phyloP scores from a whole-genome alignment of 768 basidiomycete species.

The Melanogaster broomeanus region DNA sequence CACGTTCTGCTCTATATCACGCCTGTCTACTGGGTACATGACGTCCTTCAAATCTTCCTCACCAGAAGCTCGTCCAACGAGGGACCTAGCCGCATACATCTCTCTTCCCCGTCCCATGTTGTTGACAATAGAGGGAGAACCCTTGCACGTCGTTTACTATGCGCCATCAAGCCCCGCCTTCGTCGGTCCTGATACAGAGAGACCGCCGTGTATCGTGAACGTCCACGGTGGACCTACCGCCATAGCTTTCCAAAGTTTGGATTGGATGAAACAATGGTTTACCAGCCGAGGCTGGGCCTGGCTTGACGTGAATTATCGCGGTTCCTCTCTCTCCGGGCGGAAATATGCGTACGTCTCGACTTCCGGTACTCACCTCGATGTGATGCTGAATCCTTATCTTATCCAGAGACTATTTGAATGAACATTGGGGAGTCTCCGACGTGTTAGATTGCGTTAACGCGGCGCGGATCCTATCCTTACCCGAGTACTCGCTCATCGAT shows the following conservation, averaged over 20 bases:
- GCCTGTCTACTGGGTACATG: not conserved
- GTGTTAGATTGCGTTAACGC: slow-evolving; percentile 60
- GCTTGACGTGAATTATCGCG: slow-evolving; percentile 75
- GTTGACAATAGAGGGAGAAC: slow-evolving; percentile 30
- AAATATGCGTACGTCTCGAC: slow-evolving; percentile 45
- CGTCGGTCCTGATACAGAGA: slow-evolving; percentile 47
- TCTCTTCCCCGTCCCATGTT: slow-evolving; percentile 48
- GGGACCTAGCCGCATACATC: slow-evolving; percentile 17
- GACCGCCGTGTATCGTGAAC: slow-evolving; percentile 61
- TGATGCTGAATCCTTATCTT: not conserved
- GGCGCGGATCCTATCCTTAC: slow-evolving; percentile 35
- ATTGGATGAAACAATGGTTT: slow-evolving; percentile 56
- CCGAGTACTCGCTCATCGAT: slow-evolving; percentile 53
- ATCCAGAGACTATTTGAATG: slow-evolving; percentile 44
- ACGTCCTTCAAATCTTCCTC: not conserved
- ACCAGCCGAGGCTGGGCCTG: slow-evolving; percentile 67
- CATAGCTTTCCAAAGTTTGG: slow-evolving; percentile 42
- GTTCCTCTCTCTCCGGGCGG: slow-evolving; percentile 68
- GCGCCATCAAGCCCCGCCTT: slow-evolving; percentile 62
- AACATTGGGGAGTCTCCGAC: slow-evolving; percentile 71
- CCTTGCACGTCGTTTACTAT: slow-evolving; percentile 62
- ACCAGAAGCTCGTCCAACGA: not conserved
- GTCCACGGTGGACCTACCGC: slow-evolving; percentile 72
- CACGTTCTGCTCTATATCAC: slow-evolving; percentile 21
- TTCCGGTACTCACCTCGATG: not conserved